These are phyloP conservation scores for Cystobasidium ongulense DNA, from an alignment of 768 basidiomycete species.

Conservation along the genomic window DNA sequence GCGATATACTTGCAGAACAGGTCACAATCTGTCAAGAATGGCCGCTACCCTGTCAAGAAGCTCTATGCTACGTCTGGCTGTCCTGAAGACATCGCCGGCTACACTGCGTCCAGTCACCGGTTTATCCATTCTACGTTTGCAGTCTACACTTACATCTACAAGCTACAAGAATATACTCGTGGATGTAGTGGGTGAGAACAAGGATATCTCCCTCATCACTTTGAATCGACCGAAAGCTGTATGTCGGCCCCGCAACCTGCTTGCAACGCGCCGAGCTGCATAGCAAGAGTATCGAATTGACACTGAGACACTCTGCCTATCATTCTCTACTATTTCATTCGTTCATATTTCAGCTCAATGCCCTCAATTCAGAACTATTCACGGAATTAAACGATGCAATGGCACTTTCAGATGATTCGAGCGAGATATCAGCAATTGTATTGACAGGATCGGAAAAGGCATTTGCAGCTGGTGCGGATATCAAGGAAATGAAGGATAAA, in stretches of 20 bases:
- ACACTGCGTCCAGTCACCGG: neutral
- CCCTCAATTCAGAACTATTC: constrained; percentile 72
- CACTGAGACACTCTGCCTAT: too few relatives aligned
- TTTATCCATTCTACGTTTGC: neutral
- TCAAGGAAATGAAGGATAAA: constrained; percentile 99
- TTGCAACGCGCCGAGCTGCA: neutral
- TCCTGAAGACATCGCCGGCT: neutral
- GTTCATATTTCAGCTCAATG: constrained; percentile 54
- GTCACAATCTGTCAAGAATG: neutral
- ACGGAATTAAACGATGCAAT: constrained; percentile 71
- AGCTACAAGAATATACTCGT: constrained; percentile 40
- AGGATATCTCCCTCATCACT: constrained; percentile 56
- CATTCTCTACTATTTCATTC: constrained; percentile 42
- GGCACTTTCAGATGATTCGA: constrained; percentile 61
- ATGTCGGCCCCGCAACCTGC: constrained; percentile 1
- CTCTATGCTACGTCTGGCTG: neutral
- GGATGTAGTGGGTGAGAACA: constrained; percentile 21
- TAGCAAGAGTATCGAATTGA: too few relatives aligned
- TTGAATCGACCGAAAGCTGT: constrained; percentile 76
- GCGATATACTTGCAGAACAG: neutral
- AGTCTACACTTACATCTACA: constrained; percentile 2
- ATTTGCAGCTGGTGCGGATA: constrained; percentile 94
- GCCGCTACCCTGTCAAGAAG: neutral
- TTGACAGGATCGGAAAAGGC: constrained; percentile 85
- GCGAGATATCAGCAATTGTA: constrained; percentile 69